Percentiles rank a stretch among this genome's conserved stretches.
These are phyloP conservation scores for Castanea crenata DNA, from an alignment of 306 rosid species.

Conservation along the genomic window DNA sequence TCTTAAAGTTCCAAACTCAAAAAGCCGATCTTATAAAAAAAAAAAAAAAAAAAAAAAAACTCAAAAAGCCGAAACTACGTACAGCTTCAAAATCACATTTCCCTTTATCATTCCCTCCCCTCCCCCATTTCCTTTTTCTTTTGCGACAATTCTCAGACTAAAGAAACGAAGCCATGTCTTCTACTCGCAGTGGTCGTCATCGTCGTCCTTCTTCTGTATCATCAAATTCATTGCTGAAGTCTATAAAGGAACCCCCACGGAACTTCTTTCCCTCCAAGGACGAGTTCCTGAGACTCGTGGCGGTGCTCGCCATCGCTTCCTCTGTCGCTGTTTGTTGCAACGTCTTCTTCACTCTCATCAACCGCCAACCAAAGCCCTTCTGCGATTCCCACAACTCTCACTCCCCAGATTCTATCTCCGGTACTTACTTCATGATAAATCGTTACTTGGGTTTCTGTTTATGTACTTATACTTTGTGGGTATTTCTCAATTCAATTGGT, in stretches of 20 bases:
- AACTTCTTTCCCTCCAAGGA: slow-evolving; percentile 60
- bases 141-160: neutral
- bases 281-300: slow-evolving; percentile 47
- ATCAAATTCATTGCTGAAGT: slow-evolving; percentile 20
- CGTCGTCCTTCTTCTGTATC: neutral
- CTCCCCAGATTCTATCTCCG: slow-evolving; percentile 38
- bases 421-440: slow-evolving; percentile 5
- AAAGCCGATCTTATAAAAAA: no score
- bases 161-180: slow-evolving; percentile 20
- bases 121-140: neutral
- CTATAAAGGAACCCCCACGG: slow-evolving; percentile 59
- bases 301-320: slow-evolving; percentile 53
- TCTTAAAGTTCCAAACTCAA: no score
- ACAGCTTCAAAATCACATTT: no score
- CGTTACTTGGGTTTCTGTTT: no score
- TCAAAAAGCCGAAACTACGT: no score
- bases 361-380: slow-evolving; percentile 46
- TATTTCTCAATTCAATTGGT: neutral
- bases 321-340: slow-evolving; percentile 49
- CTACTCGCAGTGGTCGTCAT: slow-evolving; percentile 9
- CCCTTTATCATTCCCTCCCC: neutral
- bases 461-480: neutral
- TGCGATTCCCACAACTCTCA: slow-evolving; percentile 44
- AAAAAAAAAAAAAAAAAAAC: no score
- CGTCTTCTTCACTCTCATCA: slow-evolving; percentile 35